Evolutionary conservation across 2,329 filamentous ascomycete genomes (phyloP), one percentile per base, ranked within the genome.

Genomic region (Helminthosporium solani): DNA sequence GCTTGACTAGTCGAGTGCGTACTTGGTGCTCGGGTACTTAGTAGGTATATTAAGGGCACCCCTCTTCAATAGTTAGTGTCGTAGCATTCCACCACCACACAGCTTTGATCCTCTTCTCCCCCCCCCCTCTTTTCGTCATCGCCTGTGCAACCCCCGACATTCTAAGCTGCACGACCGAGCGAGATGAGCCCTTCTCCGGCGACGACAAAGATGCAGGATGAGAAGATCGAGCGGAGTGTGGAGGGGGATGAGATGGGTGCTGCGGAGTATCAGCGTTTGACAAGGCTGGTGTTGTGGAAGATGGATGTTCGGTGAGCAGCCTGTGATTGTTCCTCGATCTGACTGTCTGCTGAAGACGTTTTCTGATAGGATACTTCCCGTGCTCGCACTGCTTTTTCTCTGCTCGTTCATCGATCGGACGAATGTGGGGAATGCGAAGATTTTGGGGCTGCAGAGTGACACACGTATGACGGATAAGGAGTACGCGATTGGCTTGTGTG

Each of bases 381-480:
- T 84, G 6, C 74, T 88, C n/a, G 78, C 82, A 0, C 58, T 86
- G 0, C 70, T 87, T 1, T 86, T 86, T 54, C 73, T 87, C 8
- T 86, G 81, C 68, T 86, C 83, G 1, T 80, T 81, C 52, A 73
- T 81, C 44, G 85, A 88, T 65, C 78, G 86, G 33, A 86, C 84
- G n/a, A 88, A 88, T 61, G 82, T 88, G 30, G 85, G 85, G 30
- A 87, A 88, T 58, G 85, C 84, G 19, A 82, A 82, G 50, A 81
- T 87, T 7, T 75, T 85, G 41, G 79, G 81, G 0, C 73, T 88
- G 12, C 80, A 85, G 54, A 54, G 70, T 1, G 80, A 84, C 56
- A 53, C 66, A 8, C 46, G 58, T 35, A 81, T 88, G 52, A 78
- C 70, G 4, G 79, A 84, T 46, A 70, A 75, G 44, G 81, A 87